These are phyloP conservation scores for Colletotrichum siamense DNA, from an alignment of 2,329 filamentous ascomycete species.

Conservation along the genomic window DNA sequence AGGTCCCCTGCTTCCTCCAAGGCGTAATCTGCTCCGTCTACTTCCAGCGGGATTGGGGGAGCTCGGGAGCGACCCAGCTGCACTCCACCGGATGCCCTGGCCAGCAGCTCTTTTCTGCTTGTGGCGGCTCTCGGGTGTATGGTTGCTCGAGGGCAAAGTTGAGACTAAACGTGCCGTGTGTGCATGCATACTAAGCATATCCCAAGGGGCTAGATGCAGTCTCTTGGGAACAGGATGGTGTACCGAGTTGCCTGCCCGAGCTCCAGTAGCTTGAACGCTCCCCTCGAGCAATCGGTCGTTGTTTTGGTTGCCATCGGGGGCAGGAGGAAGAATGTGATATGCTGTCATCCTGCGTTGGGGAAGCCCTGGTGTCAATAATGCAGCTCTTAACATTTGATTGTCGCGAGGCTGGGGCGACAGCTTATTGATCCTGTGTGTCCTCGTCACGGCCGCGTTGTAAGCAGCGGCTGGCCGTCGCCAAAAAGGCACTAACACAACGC, in stretches of 20 bases:
- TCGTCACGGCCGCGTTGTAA: neutral
- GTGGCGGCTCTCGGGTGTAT: neutral
- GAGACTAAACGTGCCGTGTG: neutral
- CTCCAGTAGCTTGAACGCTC: neutral
- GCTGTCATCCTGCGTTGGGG: neutral
- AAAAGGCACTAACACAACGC: neutral
- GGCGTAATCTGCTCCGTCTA: neutral
- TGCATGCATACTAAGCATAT: neutral
- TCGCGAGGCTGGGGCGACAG: neutral
- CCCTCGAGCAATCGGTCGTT: neutral
- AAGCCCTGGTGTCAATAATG: neutral
- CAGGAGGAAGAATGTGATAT: neutral
- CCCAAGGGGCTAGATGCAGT: neutral
- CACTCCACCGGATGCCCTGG: neutral
- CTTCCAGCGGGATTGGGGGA: neutral
- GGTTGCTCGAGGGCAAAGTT: neutral
- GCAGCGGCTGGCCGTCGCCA: neutral
- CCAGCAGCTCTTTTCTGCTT: neutral
- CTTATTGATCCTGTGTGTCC: neutral
- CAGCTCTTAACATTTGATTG: neutral
- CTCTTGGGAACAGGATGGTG: neutral
- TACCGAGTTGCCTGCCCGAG: neutral
- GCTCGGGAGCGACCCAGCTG: slow-evolving; percentile 5
- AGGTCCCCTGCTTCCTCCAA: slow-evolving; percentile 11
- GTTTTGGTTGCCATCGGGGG: neutral